Conservation (phyloP, 352 stramenopile species). For the Phytopythium cucurbitacearum region DNA sequence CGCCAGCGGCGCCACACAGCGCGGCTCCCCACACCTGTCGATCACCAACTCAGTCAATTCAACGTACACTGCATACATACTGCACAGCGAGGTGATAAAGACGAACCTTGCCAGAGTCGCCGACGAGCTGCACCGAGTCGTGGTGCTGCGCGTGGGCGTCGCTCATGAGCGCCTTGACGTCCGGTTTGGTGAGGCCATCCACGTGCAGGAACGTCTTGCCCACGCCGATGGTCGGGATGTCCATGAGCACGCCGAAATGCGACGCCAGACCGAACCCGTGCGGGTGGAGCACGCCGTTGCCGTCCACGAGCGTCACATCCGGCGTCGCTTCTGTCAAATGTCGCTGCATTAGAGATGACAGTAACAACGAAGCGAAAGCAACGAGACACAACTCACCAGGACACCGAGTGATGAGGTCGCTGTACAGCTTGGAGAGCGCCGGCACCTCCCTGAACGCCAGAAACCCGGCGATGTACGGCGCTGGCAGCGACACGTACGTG, state of each 20-base stretch:
- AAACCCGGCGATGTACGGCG: constrained; percentile 79
- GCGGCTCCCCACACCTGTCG: constrained; percentile 70
- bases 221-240: constrained; percentile 90
- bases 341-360: neutral
- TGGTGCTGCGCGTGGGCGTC: constrained; percentile 26
- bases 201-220: constrained; percentile 89
- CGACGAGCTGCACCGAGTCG: constrained; percentile 40
- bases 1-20: constrained; percentile 45
- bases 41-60: neutral
- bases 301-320: constrained; percentile 91
- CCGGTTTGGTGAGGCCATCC: constrained; percentile 75
- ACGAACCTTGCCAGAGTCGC: constrained; percentile 50
- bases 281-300: constrained; percentile 86
- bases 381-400: constrained; percentile 32
- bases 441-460: constrained; percentile 78
- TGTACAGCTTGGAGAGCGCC: constrained; percentile 63
- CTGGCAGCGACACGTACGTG: constrained; percentile 76
- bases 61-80: constrained; percentile 4
- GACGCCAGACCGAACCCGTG: constrained; percentile 90
- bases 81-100: neutral
- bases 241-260: constrained; percentile 88
- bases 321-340: constrained; percentile 52
- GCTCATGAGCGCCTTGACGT: constrained; percentile 52
- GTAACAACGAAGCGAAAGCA: neutral
- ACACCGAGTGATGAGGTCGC: constrained; percentile 43